Base-by-base conservation (phyloP, 345 rosid species). In the Lepidium aucheri region DNA sequence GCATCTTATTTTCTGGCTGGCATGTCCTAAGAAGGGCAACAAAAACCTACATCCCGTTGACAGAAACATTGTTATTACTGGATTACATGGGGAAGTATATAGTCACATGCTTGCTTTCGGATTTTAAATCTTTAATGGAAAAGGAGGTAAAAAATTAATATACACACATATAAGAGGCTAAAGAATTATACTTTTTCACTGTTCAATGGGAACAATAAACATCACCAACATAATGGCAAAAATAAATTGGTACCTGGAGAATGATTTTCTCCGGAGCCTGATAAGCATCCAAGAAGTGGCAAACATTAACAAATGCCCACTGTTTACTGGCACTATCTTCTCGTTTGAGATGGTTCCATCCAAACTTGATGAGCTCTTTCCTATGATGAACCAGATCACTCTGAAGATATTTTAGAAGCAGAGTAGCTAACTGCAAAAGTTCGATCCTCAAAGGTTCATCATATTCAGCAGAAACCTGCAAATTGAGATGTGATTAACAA, bases 311-410 rank as follows among this genome's bases (percentile, higher is more conserved):
- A 82, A 94, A 94, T 32, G 99, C 99, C 99, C 99, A 94, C 77
- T 94, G 99, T 85, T 94, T 94, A 79, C 99, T 90, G 69, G 96
- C 91, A 84, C 99, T 88, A 62, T 94, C 99, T 77, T 94, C 99
- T 41, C 99, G 92, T 78, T 94, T 94, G 58, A 94, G 96, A 82
- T 94, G 99, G 84, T 90, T 90, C 99, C 99, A 94, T 41, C 99
- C 99, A 79, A 94, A 94, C 78, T 94, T 94, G 69, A 94, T 94
- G 28, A 94, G 89, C 69, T 90, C 99, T 80, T 94, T 94, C 78
- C 99, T 84, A 67, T 90, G 99, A 49, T 84, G 85, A 78, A 94
- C 96, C 71, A 94, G 95, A 65, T 90, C 96, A 78, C 24, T 72
- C 78, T 94, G 99, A 59, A 90, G 96, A 83, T 90, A 78, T 77